Base-by-base conservation (phyloP, 1,284 basidiomycete species). In the Moesziomyces sp. region DNA sequence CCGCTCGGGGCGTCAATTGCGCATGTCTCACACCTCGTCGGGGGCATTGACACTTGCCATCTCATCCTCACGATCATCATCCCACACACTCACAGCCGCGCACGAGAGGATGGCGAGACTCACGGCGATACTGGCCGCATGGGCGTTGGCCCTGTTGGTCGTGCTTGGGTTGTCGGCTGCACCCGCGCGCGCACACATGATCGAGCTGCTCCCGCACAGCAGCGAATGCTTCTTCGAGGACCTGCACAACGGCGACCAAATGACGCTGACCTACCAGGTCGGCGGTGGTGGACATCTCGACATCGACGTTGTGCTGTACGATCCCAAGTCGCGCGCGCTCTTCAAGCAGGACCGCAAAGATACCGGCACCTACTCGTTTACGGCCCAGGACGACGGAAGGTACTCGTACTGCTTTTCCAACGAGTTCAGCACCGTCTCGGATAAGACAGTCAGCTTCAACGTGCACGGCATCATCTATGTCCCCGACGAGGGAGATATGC, bases 161-260 rank as follows among this genome's bases (percentile, higher is more conserved):
- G 34, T 53, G 9, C 49, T 71, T 21, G 18, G 46, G 18, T 9
- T 44, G 7, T 19, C 35, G 13, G 3, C 13, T 42, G 24, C 35
- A 13, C 46, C 47, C 18, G 56, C 64, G 0, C 13, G 14, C 1
- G 74, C 77, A 23, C 82, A 88, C 78, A 86, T 87, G 78, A 86
- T 88, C 81, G 87, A 88, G 56, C 83, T 89, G n/a, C 85, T 88
- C 19, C 91, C 94, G 23, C 90, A 91, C 40, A 89, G 89, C 81
- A 94, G 93, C 84, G 94, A 97, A 81, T 99, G 96, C 86, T 99
- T 96, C 88, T 98, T 97, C 84, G 97, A 99, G 86, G 93, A 96
- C 85, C 88, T 99, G 34, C 94, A 97, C 83, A 88, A 90, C 64
- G 91, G 95, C 84, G 96, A 99, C 30, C 83, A 98, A 93, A 99